Percentiles rank a stretch among this genome's conserved stretches.
phyloP scores from a whole-genome alignment of 179 eudicot species.

The Silene noctiflora region DNA sequence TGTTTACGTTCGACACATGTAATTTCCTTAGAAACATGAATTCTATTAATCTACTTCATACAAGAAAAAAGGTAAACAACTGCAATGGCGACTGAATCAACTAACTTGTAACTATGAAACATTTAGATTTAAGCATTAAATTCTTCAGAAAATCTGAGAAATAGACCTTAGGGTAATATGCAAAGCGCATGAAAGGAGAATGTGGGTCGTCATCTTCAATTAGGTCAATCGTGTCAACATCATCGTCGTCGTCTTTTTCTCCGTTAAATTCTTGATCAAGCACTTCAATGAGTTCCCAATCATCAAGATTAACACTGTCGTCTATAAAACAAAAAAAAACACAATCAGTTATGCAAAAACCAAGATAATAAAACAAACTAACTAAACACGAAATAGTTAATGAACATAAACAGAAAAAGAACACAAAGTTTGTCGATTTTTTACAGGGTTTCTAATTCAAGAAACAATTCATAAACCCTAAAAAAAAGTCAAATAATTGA shows the following conservation, averaged over 20 bases:
- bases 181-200: background rate
- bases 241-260: background rate
- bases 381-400: background rate
- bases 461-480: constrained; percentile 4
- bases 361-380: background rate
- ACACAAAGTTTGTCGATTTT: background rate
- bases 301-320: constrained; percentile 18
- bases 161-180: background rate
- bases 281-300: constrained; percentile 27
- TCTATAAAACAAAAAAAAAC: background rate
- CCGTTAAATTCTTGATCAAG: constrained; percentile 21
- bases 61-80: no score
- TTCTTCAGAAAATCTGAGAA: background rate
- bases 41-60: no score
- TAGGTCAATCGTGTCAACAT: background rate
- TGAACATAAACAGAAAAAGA: background rate
- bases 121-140: background rate
- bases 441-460: background rate
- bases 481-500: background rate
- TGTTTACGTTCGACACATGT: no score
- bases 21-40: background rate
- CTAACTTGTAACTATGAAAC: background rate
- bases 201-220: background rate
- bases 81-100: background rate
- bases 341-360: background rate